These are phyloP conservation scores for Euptelea pleiosperma DNA, from an alignment of 164 flowering plant genomes.

Conservation along the genomic window DNA sequence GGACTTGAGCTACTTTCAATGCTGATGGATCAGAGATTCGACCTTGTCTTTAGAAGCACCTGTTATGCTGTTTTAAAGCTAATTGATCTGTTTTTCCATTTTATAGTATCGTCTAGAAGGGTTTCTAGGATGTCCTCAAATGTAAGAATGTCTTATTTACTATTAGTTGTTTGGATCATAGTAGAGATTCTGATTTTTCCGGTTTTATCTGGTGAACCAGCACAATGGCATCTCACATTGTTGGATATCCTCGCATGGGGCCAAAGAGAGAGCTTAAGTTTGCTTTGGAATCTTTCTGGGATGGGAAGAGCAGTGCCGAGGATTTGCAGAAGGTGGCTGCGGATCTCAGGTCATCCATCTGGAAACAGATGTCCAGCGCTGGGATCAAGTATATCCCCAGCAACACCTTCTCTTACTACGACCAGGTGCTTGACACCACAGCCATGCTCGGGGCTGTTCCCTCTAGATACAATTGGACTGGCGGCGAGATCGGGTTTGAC, in stretches of 20 bases:
- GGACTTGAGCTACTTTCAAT: too few relatives aligned
- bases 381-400: conserved; percentile 83
- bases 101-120: neutral
- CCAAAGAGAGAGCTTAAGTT: too few relatives aligned
- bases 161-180: too few relatives aligned
- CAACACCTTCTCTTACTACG: conserved; percentile 82
- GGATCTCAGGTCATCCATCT: conserved; percentile 66
- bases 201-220: conserved; percentile 25
- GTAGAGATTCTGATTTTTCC: too few relatives aligned
- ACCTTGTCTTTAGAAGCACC: neutral
- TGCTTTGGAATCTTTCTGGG: conserved; percentile 93
- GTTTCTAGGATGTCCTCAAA: too few relatives aligned
- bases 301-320: conserved; percentile 71
- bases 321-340: conserved; percentile 70
- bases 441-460: too few relatives aligned
- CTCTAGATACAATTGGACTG: conserved; percentile 62
- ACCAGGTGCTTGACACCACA: conserved; percentile 77
- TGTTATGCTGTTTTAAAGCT: neutral
- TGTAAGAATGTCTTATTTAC: too few relatives aligned
- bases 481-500: conserved; percentile 75
- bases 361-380: conserved; percentile 79
- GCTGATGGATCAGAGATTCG: too few relatives aligned
- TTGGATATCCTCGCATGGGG: conserved; percentile 89
- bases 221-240: conserved; percentile 81
- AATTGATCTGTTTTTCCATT: neutral